These are phyloP conservation scores for Ambrosiella beaveri DNA, from an alignment of 2,329 filamentous ascomycete species.

Conservation along the genomic window DNA sequence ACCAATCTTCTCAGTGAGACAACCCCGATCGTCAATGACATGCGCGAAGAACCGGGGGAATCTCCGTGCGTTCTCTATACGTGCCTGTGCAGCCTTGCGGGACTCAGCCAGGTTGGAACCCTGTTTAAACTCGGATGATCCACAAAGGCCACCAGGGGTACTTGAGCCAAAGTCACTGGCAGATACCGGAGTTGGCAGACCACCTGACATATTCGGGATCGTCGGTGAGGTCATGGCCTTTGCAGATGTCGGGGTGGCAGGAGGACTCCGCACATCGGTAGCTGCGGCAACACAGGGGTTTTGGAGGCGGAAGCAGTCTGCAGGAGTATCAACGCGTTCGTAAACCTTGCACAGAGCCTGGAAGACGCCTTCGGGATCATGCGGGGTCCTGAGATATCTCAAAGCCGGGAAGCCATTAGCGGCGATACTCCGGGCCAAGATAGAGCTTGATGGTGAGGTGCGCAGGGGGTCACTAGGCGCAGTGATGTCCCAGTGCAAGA, in stretches of 20 bases:
- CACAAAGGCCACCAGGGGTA: constrained; percentile 11
- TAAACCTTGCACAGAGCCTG: constrained; percentile 51
- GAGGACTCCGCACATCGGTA: neutral
- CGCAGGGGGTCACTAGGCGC: constrained; percentile 27
- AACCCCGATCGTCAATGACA: constrained; percentile 36
- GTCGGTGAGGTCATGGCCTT: constrained; percentile 4
- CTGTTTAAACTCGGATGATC: constrained; percentile 16
- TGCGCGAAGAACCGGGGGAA: constrained; percentile 40
- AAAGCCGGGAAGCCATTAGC: constrained; percentile 46
- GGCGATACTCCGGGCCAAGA: constrained; percentile 46
- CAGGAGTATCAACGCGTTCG: constrained; percentile 33
- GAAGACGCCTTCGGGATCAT: constrained; percentile 51
- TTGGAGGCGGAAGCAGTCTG: constrained; percentile 26
- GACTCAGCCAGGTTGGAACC: constrained; percentile 30
- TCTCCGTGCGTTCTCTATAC: constrained; percentile 40
- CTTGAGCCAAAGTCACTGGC: constrained; percentile 16
- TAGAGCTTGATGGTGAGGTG: constrained; percentile 32
- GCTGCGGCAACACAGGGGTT: neutral
- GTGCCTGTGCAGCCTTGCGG: constrained; percentile 46
- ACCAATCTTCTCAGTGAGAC: constrained; percentile 32
- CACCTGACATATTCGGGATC: constrained; percentile 7
- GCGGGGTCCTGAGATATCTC: constrained; percentile 41
- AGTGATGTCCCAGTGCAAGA: constrained; percentile 49
- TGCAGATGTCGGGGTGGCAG: constrained; percentile 3
- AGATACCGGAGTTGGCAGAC: constrained; percentile 12